phyloP scores from a whole-genome alignment of 1,284 basidiomycete genomes.

The Fomitiporia mediterranea region DNA sequence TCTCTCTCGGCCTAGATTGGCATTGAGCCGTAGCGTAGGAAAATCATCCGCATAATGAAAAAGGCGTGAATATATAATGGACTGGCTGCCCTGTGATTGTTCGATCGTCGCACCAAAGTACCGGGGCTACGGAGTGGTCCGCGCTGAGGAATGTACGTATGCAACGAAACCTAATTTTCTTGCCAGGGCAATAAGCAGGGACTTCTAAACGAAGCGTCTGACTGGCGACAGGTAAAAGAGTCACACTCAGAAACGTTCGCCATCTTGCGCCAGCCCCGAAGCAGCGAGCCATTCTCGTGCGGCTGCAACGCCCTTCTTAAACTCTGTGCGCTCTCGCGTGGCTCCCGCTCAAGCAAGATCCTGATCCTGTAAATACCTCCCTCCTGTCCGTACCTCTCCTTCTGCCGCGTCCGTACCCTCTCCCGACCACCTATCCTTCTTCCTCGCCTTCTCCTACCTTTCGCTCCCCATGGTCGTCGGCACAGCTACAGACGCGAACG shows the following conservation, averaged over 20 bases:
- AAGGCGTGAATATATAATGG: too few relatives aligned
- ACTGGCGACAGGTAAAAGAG: slow-evolving; percentile 12
- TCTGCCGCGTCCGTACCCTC: slow-evolving; percentile 13
- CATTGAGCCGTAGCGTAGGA: too few relatives aligned
- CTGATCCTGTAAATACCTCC: slow-evolving; percentile 12
- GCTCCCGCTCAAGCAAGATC: slow-evolving; percentile 7
- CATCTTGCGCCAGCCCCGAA: slow-evolving; percentile 2
- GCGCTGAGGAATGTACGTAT: slow-evolving; percentile 13
- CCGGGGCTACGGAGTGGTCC: slow-evolving; percentile 5
- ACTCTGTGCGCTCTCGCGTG: slow-evolving; percentile 11
- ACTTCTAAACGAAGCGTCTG: background rate
- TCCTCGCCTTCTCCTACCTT: background rate
- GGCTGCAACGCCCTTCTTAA: slow-evolving; percentile 4
- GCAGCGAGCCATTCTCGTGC: too few relatives aligned
- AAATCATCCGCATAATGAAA: background rate
- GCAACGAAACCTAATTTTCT: slow-evolving; percentile 13
- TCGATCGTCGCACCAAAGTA: slow-evolving; percentile 1
- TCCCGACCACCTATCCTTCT: background rate
- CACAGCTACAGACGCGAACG: slow-evolving; percentile 40
- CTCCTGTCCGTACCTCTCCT: slow-evolving; percentile 9
- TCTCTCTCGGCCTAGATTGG: too few relatives aligned
- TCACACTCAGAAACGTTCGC: slow-evolving; percentile 12
- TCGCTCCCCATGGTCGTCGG: slow-evolving; percentile 9
- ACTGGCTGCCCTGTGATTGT: too few relatives aligned
- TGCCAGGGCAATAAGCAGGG: slow-evolving; percentile 5